phyloP scores from a whole-genome alignment of 163 green algal genomes.

The Chlorella variabilis region DNA sequence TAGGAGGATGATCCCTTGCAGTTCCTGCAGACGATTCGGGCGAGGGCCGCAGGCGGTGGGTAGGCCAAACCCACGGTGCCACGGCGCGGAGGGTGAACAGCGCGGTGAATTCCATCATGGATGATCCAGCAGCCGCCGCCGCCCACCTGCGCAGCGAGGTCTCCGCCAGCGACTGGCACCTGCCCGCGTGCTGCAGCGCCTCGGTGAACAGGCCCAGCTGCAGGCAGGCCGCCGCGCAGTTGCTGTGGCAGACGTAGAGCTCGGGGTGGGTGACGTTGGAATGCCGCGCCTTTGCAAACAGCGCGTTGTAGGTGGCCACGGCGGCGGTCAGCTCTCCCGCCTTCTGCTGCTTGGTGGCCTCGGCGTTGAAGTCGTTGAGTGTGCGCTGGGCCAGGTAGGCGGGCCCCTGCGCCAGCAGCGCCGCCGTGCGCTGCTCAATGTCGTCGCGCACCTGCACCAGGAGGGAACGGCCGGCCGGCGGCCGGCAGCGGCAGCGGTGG shows the following conservation, averaged over 20 bases:
- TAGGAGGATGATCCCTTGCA: conserved; percentile 42
- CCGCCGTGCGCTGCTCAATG: not conserved
- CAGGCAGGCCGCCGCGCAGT: conserved; percentile 58
- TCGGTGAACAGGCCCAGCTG: conserved; percentile 57
- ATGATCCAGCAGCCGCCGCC: too few species aligned
- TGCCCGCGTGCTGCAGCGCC: conserved; percentile 57
- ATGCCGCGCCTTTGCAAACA: conserved; percentile 60
- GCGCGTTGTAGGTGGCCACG: conserved; percentile 59
- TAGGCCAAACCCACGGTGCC: too few species aligned
- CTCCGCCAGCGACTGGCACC: conserved; percentile 44
- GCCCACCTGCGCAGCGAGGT: conserved; percentile 48
- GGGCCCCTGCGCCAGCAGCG: not conserved
- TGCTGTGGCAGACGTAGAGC: conserved; percentile 71
- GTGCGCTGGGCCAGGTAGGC: conserved; percentile 6
- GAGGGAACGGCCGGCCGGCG: not conserved
- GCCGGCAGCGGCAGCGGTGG: not conserved
- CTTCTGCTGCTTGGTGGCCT: conserved; percentile 57
- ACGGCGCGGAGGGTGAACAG: too few species aligned
- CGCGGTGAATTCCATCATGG: too few species aligned
- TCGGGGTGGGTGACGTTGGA: conserved; percentile 63
- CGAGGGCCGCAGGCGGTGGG: too few species aligned
- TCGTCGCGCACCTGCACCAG: conserved; percentile 8
- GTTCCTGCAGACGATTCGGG: conserved; percentile 28
- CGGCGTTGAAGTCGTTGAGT: conserved; percentile 52
- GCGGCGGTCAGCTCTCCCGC: conserved; percentile 50